A percentile compares a stretch with the other conserved stretches of the same genome.
These are phyloP conservation scores for Ogataea corticis DNA, from an alignment of 805 yeast species.

Conservation along the genomic window DNA sequence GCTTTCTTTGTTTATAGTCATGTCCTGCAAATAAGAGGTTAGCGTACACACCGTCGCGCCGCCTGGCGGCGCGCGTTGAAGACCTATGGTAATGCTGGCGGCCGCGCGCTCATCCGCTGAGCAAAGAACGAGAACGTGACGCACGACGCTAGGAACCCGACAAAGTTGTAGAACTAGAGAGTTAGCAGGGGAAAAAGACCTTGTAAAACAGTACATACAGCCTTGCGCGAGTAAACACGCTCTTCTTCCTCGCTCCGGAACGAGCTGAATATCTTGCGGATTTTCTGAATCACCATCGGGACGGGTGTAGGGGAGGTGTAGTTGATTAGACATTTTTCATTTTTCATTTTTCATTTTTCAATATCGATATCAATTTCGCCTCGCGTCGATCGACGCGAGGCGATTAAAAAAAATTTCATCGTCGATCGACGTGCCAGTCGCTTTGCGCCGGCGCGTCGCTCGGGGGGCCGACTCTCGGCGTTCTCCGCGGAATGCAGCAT, in stretches of 20 bases:
- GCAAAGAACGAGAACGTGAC: conserved; percentile 80
- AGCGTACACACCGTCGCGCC: no score
- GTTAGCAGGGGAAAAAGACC: neutral
- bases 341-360: neutral
- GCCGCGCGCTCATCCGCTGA: conserved; percentile 42
- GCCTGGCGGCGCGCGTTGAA: neutral
- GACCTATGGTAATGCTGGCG: conserved; percentile 9
- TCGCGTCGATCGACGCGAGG: no score
- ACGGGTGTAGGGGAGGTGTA: no score
- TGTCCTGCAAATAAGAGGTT: neutral
- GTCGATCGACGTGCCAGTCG: neutral
- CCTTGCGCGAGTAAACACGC: conserved; percentile 69
- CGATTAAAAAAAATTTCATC: neutral
- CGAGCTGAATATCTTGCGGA: conserved; percentile 76
- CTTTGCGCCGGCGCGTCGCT: no score
- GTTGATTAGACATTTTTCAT: no score
- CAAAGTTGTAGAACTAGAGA: conserved; percentile 59
- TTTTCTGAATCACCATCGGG: conserved; percentile 65
- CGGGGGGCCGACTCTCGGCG: neutral
- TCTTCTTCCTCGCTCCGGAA: conserved; percentile 88
- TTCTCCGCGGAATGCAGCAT: conserved; percentile 2
- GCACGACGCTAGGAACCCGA: conserved; percentile 81
- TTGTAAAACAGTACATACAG: conserved; percentile 40
- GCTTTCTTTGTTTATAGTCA: conserved; percentile 7
- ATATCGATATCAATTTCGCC: neutral